Evolutionary conservation across 2,329 filamentous ascomycete genomes (phyloP).

Genomic region (Paecilomyces fulvus): DNA sequence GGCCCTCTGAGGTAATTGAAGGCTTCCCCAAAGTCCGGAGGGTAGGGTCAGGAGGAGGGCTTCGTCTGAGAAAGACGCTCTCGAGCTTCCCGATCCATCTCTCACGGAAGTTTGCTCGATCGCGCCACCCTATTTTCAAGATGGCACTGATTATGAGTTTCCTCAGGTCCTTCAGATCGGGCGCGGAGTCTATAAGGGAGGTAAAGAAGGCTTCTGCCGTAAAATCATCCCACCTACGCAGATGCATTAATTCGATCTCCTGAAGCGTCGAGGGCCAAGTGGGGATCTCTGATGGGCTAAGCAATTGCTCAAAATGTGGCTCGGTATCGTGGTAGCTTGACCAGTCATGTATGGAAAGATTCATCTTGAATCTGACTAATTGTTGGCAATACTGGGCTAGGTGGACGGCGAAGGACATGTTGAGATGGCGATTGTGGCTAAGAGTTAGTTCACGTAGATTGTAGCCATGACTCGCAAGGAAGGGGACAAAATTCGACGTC

Average conservation of each 20-base stretch:
- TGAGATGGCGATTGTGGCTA: constrained; percentile 71
- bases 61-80: constrained; percentile 36
- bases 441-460: constrained; percentile 61
- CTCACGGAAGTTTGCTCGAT: constrained; percentile 69
- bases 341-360: constrained; percentile 68
- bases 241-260: constrained; percentile 63
- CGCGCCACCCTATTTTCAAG: constrained; percentile 70
- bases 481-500: constrained; percentile 56
- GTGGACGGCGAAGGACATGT: constrained; percentile 62
- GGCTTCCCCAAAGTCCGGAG: constrained; percentile 7
- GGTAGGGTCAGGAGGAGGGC: constrained; percentile 21
- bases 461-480: constrained; percentile 58
- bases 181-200: constrained; percentile 66
- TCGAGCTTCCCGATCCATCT: constrained; percentile 67
- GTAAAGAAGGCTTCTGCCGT: constrained; percentile 70
- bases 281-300: constrained; percentile 53
- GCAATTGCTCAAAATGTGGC: constrained; percentile 62
- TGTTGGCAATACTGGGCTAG: constrained; percentile 61
- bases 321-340: constrained; percentile 61
- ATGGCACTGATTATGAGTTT: constrained; percentile 66
- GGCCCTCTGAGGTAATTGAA: background rate
- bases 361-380: constrained; percentile 64
- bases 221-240: constrained; percentile 63
- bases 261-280: constrained; percentile 69
- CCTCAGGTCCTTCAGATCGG: constrained; percentile 57